phyloP scores from a whole-genome alignment of 352 stramenopile species.

The Globisporangium nagaii region DNA sequence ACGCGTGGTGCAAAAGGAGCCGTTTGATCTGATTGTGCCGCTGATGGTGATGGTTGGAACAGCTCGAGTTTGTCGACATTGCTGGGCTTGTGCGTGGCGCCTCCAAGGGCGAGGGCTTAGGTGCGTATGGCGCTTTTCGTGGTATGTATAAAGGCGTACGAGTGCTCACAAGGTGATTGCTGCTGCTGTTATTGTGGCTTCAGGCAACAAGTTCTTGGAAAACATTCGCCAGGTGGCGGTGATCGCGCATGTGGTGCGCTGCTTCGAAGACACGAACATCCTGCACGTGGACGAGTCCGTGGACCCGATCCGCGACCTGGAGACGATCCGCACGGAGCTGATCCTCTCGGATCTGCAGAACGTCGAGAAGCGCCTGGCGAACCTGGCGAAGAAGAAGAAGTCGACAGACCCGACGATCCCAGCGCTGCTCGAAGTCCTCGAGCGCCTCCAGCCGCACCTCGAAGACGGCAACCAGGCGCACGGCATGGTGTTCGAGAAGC shows the following conservation, averaged over 20 bases:
- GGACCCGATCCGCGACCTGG: conserved; percentile 95
- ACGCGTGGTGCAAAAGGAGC: no score
- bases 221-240: conserved; percentile 85
- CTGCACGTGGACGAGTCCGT: conserved; percentile 95
- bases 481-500: conserved; percentile 52
- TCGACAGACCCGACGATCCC: conserved; percentile 51
- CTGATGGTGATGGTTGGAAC: conserved; percentile 13
- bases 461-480: conserved; percentile 77
- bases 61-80: conserved; percentile 88
- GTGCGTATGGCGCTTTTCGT: no score
- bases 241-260: conserved; percentile 91
- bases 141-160: no score
- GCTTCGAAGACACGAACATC: conserved; percentile 98
- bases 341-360: conserved; percentile 88
- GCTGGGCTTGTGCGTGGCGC: conserved; percentile 78
- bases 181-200: neutral
- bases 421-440: conserved; percentile 47
- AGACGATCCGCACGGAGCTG: conserved; percentile 98
- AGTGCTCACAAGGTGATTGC: neutral
- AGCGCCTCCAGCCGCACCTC: conserved; percentile 63
- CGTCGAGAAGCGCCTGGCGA: conserved; percentile 61
- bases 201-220: conserved; percentile 82
- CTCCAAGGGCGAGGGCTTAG: conserved; percentile 71
- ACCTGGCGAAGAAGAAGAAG: conserved; percentile 79
- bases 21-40: conserved; percentile 6